Evolutionary conservation across 768 basidiomycete species (phyloP), one percentile per base, ranked within the genome.

Genomic region (Agrocybe chaxingu): DNA sequence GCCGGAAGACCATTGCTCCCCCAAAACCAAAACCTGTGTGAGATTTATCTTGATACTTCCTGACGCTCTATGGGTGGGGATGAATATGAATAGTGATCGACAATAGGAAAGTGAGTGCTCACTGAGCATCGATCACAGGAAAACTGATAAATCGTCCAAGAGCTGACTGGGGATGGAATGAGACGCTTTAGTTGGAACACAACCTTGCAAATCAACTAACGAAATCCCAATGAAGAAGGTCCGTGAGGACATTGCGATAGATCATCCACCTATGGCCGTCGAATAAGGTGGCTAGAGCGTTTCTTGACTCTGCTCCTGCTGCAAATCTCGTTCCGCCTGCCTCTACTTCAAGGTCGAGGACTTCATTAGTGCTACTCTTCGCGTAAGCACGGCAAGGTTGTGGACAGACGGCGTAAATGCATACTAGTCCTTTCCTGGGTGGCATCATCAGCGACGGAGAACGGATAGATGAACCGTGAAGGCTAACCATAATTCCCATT

Each of bases 201-300:
- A 33, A 39, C 9, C 39, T 4, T 12, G 12, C 7, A 3, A 10
- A 53, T 38, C 12, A 3, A 73, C 84, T 60, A 50, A 87, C 85
- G 59, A 85, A 81, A 58, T 89, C 87, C 84, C 84, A 89, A 59
- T 87, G 85, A 41, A 82, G 59, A 12, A 80, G 74, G 3, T 72
- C 66, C 1, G 85, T 85, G 24, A 75, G 43, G 8, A 70, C 63
- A 58, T 89, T 87, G 9, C 69, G 67, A 58, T 77, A 84, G 24
- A 87, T 81, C 84, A 87, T 86, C 87, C 87, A 89, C 40, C 70
- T 68, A 52, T 81, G 71, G 0, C 80, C 87, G 31, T 79, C 72
- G 50, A 87, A 72, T 4, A 85, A 66, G 9, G 73, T 77, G 7
- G 73, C 76, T 43, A 88, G 76, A 0, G 84, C 84, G 24, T 58